phyloP scores from a whole-genome alignment of 2,329 filamentous ascomycete species.

The Fusarium incarnatum region DNA sequence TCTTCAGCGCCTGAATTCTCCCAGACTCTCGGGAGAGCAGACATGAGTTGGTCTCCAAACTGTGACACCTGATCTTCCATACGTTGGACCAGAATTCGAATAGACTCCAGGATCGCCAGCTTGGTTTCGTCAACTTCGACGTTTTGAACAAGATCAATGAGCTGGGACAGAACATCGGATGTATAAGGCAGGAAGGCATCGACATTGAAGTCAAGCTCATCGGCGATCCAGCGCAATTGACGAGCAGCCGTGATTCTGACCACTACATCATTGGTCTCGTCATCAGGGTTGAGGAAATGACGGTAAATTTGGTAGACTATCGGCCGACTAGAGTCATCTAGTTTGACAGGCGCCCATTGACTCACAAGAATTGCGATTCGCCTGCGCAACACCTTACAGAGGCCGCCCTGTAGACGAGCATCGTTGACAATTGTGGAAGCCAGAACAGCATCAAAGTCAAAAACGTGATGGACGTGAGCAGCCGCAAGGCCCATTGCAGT shows the following conservation, averaged over 20 bases:
- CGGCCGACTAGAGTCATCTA: constrained; percentile 74
- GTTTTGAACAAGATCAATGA: constrained; percentile 83
- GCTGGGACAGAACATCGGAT: constrained; percentile 74
- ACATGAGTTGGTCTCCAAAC: constrained; percentile 84
- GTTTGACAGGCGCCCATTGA: constrained; percentile 87
- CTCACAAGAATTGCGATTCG: constrained; percentile 89
- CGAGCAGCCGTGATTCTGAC: constrained; percentile 91
- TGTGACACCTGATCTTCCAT: constrained; percentile 78
- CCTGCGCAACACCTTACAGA: constrained; percentile 85
- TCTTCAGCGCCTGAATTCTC: constrained; percentile 82
- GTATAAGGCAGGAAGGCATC: constrained; percentile 83
- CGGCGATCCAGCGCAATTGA: constrained; percentile 81
- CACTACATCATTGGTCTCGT: constrained; percentile 87
- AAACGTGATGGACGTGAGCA: constrained; percentile 74
- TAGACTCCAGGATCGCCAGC: constrained; percentile 87
- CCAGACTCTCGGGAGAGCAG: constrained; percentile 85
- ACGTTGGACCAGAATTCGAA: constrained; percentile 81
- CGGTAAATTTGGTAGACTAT: constrained; percentile 90
- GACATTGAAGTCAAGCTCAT: constrained; percentile 85
- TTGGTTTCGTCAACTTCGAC: constrained; percentile 89
- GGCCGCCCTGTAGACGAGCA: constrained; percentile 70
- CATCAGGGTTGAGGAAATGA: constrained; percentile 82
- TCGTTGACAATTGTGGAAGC: constrained; percentile 80
- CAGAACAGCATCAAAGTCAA: constrained; percentile 88
- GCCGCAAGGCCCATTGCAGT: constrained; percentile 90